Conservation (phyloP, 768 basidiomycete species). For the Suillus luteus region DNA sequence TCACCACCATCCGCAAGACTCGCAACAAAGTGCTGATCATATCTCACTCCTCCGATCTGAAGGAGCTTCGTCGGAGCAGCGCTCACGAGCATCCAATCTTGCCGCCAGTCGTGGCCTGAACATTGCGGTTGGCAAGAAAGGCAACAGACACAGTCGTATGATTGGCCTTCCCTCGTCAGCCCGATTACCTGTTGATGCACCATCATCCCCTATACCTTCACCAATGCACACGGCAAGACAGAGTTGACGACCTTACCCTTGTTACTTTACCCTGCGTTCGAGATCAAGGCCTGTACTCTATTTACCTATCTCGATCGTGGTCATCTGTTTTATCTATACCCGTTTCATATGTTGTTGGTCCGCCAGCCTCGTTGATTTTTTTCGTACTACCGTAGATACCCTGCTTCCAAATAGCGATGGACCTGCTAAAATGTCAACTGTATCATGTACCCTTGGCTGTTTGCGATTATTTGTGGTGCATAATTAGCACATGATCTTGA, state of each 20-base stretch:
- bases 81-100: constrained; percentile 55
- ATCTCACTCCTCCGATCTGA: constrained; percentile 24
- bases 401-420: constrained; percentile 9
- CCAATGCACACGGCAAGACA: constrained; percentile 29
- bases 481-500: neutral
- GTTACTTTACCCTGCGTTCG: constrained; percentile 1
- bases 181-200: constrained; percentile 23
- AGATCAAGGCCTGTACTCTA: constrained; percentile 3
- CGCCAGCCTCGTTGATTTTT: constrained; percentile 14
- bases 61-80: constrained; percentile 36
- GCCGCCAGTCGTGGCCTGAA: constrained; percentile 76
- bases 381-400: constrained; percentile 27
- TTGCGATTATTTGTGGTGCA: neutral
- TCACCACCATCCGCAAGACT: constrained; percentile 41
- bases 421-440: constrained; percentile 4
- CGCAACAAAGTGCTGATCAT: constrained; percentile 24
- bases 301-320: constrained; percentile 18
- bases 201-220: constrained; percentile 19
- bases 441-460: neutral
- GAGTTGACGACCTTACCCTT: constrained; percentile 17
- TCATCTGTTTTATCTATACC: constrained; percentile 32
- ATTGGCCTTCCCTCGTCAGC: constrained; percentile 60
- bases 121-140: constrained; percentile 56
- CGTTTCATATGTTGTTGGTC: constrained; percentile 15
- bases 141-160: constrained; percentile 65